Base-by-base conservation (phyloP, 2,329 filamentous ascomycete genomes). In the Polychaeton citri region DNA sequence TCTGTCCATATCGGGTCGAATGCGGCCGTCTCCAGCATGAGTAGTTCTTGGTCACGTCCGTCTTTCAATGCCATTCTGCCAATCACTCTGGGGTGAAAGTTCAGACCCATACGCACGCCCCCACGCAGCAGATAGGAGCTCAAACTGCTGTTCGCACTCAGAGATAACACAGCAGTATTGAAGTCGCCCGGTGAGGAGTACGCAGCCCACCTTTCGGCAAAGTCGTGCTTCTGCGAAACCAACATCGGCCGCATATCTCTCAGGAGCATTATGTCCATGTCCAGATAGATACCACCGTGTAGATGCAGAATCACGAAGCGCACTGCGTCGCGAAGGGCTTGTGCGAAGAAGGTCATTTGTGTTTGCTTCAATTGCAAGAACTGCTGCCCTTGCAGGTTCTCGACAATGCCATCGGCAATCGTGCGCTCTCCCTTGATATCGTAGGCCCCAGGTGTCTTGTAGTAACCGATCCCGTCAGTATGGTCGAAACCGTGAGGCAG, bases 1-100 rank as follows among this genome's bases (percentile, higher is more conserved):
- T 72, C 67, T 1, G 68, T 66, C 69, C 69, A 72, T 45, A 72
- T 69, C 1, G 69, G 69, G 43, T 73, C 69, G 38, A 72, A 72
- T 4, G 68, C 63, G 4, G 64, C 69, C 1, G 68, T 71, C 48
- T 72, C 69, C n/a, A 73, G 59, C 69, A 72, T 73, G 7, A 65
- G 57, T 35, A 72, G 65, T 38, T 72, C 68, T 4, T 63, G 60
- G 37, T 70, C 68, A 32, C 67, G 60, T 3, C 62, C 61, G 40
- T 73, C 69, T 45, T 71, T 71, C 56, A 68, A 70, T 2, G 68
- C 65, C 66, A 73, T 71, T 32, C 68, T 63, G 2, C 69, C 69
- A 17, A 73, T 61, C 4, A 72, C 63, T 13, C 66, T 59, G 1
- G 69, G 69, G 38, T 73, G 69, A 49, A 72, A 73, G 41, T 72